Evolutionary conservation across 495 filamentous ascomycete genomes (phyloP), one percentile per base, ranked within the genome.

Genomic region (Penicillium cosmopolitanum): DNA sequence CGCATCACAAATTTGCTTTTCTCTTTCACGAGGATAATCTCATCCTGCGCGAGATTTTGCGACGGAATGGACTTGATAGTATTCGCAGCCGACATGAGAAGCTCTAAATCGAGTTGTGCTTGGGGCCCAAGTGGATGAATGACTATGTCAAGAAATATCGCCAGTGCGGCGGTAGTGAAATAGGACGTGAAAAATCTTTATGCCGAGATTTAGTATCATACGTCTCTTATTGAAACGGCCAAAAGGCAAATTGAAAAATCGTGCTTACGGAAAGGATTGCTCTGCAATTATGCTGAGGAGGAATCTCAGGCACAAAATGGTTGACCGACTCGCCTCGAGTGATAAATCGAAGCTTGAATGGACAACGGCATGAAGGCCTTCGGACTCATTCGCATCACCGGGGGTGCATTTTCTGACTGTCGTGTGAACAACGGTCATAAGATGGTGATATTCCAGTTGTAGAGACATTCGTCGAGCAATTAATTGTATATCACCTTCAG

Each of bases 311-410:
- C 60, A 66, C 23, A 43, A 53, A 0, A 66, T 10, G 0, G 57
- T 66, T 36, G 64, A 66, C 4, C 64, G 57, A 50, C 64, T 61
- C 11, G 64, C 64, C 25, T 25, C 40, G 21, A 66, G 28, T 2
- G 60, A 63, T 15, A 66, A 5, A 28, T 66, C 64, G 28, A 66
- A 66, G 53, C 64, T 66, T 25, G 64, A 66, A 58, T 66, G 64
- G 40, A 63, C 64, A 7, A 66, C 64, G 9, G 19, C 28, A 53
- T 66, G 64, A n/a, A 63, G 57, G 52, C 58, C 61, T 10, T 25
- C 46, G 15, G 33, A 36, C 8, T 36, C 53, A 31, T 61, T 58
- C 36, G 50, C 47, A 5, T 42, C 19, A 1, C 38, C 58, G 5
- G 33, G 13, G 1, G 53, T 64, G 46, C 64, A 66, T 56, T 46